A percentile compares a stretch with the other conserved stretches of the same genome.
These are phyloP conservation scores for Trichoderma koningii DNA, from an alignment of 2,329 filamentous ascomycete species.

Conservation along the genomic window DNA sequence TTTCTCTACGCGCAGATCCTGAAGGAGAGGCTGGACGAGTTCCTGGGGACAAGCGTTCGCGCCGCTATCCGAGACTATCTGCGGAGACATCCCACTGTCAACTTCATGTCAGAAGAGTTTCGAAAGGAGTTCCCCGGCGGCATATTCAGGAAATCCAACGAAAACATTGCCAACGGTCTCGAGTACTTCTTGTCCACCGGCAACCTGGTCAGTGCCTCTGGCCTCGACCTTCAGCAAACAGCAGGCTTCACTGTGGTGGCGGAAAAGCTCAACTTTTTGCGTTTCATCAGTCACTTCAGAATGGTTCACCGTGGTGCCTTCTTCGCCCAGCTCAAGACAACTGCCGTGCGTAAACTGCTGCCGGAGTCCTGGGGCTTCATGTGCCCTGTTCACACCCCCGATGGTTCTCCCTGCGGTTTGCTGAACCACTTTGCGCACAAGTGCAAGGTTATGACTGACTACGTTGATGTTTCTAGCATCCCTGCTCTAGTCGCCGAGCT, in stretches of 20 bases:
- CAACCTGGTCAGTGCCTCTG: conserved; percentile 87
- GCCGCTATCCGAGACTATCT: conserved; percentile 58
- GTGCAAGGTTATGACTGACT: conserved; percentile 80
- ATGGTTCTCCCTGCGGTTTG: conserved; percentile 91
- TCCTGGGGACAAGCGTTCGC: conserved; percentile 62
- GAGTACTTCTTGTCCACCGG: conserved; percentile 97
- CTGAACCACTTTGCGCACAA: conserved; percentile 95
- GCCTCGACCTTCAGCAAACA: conserved; percentile 89
- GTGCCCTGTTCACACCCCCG: conserved; percentile 95
- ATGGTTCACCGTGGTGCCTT: conserved; percentile 99
- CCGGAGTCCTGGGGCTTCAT: conserved; percentile 98
- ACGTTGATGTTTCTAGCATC: conserved; percentile 72
- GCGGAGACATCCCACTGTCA: conserved; percentile 59
- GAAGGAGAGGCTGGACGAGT: conserved; percentile 92
- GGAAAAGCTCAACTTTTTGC: conserved; percentile 98
- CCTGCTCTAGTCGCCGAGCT: conserved; percentile 75
- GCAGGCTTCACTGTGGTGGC: conserved; percentile 96
- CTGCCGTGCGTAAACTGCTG: conserved; percentile 89
- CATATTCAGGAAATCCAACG: conserved; percentile 79
- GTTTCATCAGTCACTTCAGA: conserved; percentile 98
- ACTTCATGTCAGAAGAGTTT: conserved; percentile 79
- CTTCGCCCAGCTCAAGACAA: conserved; percentile 97
- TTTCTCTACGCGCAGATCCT: conserved; percentile 94
- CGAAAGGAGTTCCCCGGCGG: conserved; percentile 74
- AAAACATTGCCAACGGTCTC: conserved; percentile 81